Base-by-base conservation (phyloP, 345 rosid species). In the Arabis hirsuta region DNA sequence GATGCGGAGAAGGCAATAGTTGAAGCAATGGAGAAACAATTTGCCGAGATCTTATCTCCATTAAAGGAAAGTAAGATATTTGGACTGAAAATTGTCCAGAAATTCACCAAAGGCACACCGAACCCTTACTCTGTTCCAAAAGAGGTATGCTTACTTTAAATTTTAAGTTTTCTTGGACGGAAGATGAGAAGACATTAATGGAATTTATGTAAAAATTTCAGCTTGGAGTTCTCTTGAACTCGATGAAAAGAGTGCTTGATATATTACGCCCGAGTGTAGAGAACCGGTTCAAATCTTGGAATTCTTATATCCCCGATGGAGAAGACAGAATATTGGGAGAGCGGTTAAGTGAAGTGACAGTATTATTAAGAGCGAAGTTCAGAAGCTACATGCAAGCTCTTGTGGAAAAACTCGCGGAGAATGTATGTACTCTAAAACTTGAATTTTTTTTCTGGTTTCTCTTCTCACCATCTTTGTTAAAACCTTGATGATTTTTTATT, bases 171-270 rank as follows among this genome's bases (percentile, higher is more conserved):
- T 59, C 24, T 53, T 65, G 27, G 53, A 48, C 14, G 51, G 12
- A 34, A 55, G 51, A 55, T 11, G 27, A 55, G 54, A 62, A 39
- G 64, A 56, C 42, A 41, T 7, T 22, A 14, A 69, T 16, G 0
- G 2, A 27, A 44, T 56, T 22, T 43, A 39, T 50, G 59, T 61
- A 36, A 50, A 50, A 14, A 36, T 39, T 68, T 69, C 89, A 91
- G 97, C 82, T 89, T 64, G 99, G 97, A 55, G 82, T 91, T 84
- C 81, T 95, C 68, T 67, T 95, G 53, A 95, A 95, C 83, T 95
- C 99, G 45, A 78, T 95, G 90, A 89, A 88, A 81, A 86, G 97
- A 82, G 89, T 95, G 82, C 85, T 95, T 52, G 91, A 86, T 31
- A 78, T 79, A 53, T 72, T 88, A 73, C 87, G 90, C 19, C 90